Evolutionary conservation across 2,329 filamentous ascomycete genomes (phyloP).

Genomic region (Colletotrichum sp.): DNA sequence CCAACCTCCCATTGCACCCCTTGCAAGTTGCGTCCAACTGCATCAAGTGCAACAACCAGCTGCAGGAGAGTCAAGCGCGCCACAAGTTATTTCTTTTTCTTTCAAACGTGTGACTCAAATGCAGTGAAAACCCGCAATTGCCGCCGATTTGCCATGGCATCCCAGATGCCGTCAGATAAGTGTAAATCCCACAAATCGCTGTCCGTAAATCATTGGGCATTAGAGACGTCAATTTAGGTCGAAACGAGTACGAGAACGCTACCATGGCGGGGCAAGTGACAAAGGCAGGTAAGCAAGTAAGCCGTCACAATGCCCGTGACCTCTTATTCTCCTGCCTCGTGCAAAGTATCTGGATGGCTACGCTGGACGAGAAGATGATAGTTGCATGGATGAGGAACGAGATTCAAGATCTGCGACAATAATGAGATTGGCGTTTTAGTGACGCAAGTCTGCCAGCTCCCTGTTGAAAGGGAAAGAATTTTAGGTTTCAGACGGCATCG

Average conservation of each 20-base stretch:
- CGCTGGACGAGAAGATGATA: background rate
- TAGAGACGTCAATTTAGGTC: background rate
- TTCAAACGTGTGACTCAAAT: background rate
- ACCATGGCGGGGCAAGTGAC: background rate
- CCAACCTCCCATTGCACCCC: background rate
- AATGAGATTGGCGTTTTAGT: background rate
- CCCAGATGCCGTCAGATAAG: background rate
- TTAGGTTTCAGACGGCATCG: background rate
- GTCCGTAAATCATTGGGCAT: background rate
- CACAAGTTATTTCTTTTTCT: background rate
- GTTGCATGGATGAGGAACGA: background rate
- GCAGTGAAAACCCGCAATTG: background rate
- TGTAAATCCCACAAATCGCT: background rate
- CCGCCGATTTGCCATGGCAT: background rate
- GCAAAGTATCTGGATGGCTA: background rate
- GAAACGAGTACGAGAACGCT: background rate
- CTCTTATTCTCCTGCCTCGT: background rate
- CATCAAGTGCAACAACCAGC: background rate
- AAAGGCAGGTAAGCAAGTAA: background rate
- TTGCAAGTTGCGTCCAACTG: background rate
- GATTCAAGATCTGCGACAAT: background rate
- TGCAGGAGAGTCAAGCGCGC: background rate
- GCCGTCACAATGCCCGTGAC: background rate
- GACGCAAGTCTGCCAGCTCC: background rate
- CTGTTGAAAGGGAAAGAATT: background rate